Evolutionary conservation across 768 basidiomycete genomes (phyloP), one percentile per base, ranked within the genome.

Genomic region (Cyclocybe cylindracea): DNA sequence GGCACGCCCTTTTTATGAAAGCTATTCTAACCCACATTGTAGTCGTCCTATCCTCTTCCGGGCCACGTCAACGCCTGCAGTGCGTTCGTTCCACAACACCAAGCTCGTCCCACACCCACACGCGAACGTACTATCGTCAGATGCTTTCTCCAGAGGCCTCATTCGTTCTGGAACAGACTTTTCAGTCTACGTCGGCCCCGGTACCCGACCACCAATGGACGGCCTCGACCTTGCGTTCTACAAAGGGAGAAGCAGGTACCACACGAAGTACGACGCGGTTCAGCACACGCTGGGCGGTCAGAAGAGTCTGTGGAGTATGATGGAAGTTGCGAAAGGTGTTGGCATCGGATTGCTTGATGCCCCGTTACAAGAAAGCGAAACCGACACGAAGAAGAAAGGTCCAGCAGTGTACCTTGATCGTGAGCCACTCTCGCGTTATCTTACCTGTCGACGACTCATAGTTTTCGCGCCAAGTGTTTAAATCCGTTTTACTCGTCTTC

Each of bases 221-320:
- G 91, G 91, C 3, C 73, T 91, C 4, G 91, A 93, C 58, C 68
- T 92, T 32, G 87, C 91, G 1, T 93, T 91, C 62, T 93, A 91
- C 66, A 79, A 76, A 52, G 82, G 83, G 1, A 76, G 91, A 39
- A 84, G 86, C 54, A 78, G 76, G 54, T 93, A 93, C 57, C 91
- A 94, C 64, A 92, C 91, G 0, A 79, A 78, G 61, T 80, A 80
- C 38, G 91, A 93, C 61, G 77, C 83, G 1, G 75, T 91, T 39
- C 73, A 85, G 6, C 79, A 79, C 45, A 83, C 77, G 31, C 63
- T 72, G 2, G 85, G 84, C 0, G 73, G 77, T 10, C 73, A 77
- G 57, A 76, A 70, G 51, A 71, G 66, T 7, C 69, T 94, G 7
- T 93, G 90, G 89, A 77, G 83, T 2, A 89, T 91, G 85, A 80